Conservation (phyloP, 2,329 filamentous ascomycete species). For the Lecanicillium sp. region DNA sequence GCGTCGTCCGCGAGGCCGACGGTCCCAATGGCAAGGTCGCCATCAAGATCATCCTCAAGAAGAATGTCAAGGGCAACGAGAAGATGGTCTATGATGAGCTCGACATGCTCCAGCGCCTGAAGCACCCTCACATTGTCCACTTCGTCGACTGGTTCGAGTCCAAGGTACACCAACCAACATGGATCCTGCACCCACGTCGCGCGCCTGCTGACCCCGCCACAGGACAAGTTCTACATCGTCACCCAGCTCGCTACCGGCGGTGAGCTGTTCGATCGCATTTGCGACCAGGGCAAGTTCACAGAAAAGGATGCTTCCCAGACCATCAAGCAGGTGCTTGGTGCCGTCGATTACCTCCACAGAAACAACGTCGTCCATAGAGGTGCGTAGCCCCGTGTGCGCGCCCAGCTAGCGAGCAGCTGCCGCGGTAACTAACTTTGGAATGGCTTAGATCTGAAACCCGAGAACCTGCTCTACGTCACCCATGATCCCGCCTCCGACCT, state of each 20-base stretch:
- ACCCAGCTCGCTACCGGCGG: slow-evolving; percentile 93
- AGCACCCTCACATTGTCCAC: slow-evolving; percentile 92
- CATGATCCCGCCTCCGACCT: slow-evolving; percentile 71
- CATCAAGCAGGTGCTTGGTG: slow-evolving; percentile 86
- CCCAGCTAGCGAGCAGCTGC: not conserved
- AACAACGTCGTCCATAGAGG: slow-evolving; percentile 96
- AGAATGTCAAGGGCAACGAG: slow-evolving; percentile 97
- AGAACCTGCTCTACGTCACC: slow-evolving; percentile 92
- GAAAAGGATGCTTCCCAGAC: slow-evolving; percentile 97
- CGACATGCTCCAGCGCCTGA: slow-evolving; percentile 81
- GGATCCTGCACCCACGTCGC: not conserved
- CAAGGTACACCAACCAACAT: slow-evolving; percentile 53
- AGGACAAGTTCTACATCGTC: slow-evolving; percentile 99
- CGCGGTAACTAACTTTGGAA: slow-evolving; percentile 13
- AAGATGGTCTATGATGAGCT: slow-evolving; percentile 98
- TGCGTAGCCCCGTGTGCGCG: slow-evolving; percentile 35
- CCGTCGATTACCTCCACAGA: slow-evolving; percentile 88
- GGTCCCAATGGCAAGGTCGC: slow-evolving; percentile 79
- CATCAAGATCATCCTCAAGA: slow-evolving; percentile 98
- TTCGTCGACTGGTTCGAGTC: slow-evolving; percentile 99
- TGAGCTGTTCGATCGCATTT: slow-evolving; percentile 96
- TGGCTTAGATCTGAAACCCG: slow-evolving; percentile 81
- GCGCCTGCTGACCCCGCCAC: slow-evolving; percentile 3
- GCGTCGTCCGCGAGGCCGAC: slow-evolving; percentile 93
- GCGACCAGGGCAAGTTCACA: slow-evolving; percentile 95